phyloP scores from a whole-genome alignment of 2,329 filamentous ascomycete species.

The Amauroascus niger region DNA sequence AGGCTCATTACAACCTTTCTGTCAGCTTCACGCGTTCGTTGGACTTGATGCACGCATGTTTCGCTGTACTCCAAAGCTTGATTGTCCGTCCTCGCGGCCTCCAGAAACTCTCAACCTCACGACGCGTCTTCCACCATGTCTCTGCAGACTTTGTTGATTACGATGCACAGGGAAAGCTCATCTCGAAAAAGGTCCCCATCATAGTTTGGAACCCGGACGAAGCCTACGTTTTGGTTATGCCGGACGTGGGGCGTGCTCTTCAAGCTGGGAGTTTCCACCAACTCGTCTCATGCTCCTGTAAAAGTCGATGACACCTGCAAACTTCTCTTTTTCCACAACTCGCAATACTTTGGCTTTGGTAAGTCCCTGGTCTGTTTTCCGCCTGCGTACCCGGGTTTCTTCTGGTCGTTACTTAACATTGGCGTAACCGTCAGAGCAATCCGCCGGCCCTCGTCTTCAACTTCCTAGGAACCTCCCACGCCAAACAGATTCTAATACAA shows the following conservation, averaged over 20 bases:
- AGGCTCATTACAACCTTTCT: no score
- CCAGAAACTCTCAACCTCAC: no score
- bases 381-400: no score
- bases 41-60: no score
- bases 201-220: conserved; percentile 21
- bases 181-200: conserved; percentile 19
- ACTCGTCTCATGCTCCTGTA: not conserved
- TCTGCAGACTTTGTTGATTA: conserved; percentile 19
- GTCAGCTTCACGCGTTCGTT: no score
- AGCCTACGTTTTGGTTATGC: conserved; percentile 20
- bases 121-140: no score
- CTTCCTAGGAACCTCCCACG: conserved; percentile 18
- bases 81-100: no score
- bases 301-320: conserved; percentile 19
- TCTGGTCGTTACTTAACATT: no score
- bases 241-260: conserved; percentile 20
- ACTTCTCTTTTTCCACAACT: conserved; percentile 24
- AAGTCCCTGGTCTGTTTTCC: no score
- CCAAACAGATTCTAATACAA: conserved; percentile 20
- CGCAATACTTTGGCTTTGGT: conserved; percentile 23
- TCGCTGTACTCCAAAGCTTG: no score
- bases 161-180: conserved; percentile 18
- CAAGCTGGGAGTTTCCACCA: conserved; percentile 18
- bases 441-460: conserved; percentile 22
- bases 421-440: conserved; percentile 15